Percentiles rank a stretch among this genome's conserved stretches.
phyloP scores from a whole-genome alignment of 306 rosid species.

The Sicyos baderoa region DNA sequence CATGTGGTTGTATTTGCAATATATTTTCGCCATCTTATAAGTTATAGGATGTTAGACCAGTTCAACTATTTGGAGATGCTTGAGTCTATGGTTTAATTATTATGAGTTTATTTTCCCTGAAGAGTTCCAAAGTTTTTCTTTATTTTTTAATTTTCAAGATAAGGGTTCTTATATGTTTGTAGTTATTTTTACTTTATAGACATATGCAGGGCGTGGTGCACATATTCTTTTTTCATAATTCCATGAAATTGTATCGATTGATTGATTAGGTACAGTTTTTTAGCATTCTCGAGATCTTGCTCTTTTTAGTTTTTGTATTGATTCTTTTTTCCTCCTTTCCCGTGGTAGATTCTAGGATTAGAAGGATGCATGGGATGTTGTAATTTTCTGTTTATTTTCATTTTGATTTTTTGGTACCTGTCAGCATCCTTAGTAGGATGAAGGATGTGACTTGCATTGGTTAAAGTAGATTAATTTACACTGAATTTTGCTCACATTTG shows the following conservation, averaged over 20 bases:
- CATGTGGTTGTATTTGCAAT: not conserved
- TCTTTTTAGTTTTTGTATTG: not conserved
- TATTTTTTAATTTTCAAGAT: not conserved
- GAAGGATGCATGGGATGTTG: not conserved
- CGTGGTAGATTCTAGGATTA: not conserved
- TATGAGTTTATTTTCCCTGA: not conserved
- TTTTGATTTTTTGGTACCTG: not conserved
- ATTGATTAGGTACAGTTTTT: slow-evolving; percentile 2
- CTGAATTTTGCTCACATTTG: slow-evolving; percentile 12
- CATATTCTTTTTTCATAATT: not conserved
- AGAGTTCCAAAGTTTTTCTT: not conserved
- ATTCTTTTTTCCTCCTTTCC: not conserved
- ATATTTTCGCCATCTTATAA: not conserved
- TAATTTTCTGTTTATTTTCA: not conserved
- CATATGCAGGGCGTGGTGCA: not conserved
- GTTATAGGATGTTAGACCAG: not conserved
- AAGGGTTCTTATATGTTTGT: not conserved
- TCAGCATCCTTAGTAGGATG: not conserved
- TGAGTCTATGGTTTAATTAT: too few relatives aligned
- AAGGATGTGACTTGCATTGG: slow-evolving; percentile 1
- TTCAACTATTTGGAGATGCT: not conserved
- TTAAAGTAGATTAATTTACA: slow-evolving; percentile 13
- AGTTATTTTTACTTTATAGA: not conserved
- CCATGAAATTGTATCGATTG: not conserved
- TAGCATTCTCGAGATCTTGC: not conserved